Percentiles rank a stretch among this genome's conserved stretches.
Evolutionary conservation across 306 rosid genomes (phyloP).

Genomic region (Corylus heterophylla): DNA sequence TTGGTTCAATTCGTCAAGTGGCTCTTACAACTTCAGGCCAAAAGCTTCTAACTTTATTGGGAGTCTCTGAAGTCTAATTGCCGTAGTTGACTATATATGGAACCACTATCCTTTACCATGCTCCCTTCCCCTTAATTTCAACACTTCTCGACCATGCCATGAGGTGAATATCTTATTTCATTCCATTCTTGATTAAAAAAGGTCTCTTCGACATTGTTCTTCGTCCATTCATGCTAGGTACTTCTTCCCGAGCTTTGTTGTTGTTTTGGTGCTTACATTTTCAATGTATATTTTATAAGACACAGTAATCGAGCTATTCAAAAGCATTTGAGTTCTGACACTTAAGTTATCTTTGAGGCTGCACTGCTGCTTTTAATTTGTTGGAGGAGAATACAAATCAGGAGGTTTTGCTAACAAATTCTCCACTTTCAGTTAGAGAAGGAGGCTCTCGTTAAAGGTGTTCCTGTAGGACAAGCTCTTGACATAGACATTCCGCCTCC

Average conservation of each 20-base stretch:
- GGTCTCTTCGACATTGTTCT: constrained; percentile 21
- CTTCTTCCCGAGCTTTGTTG: background rate
- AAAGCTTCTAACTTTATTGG: constrained; percentile 15
- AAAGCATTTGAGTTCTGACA: constrained; percentile 24
- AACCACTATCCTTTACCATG: constrained; percentile 21
- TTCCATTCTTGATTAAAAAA: constrained; percentile 20
- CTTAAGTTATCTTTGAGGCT: constrained; percentile 1
- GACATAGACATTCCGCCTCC: constrained; percentile 98
- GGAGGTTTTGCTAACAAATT: constrained; percentile 18
- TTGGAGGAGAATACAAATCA: constrained; percentile 11
- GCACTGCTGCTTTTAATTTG: constrained; percentile 8
- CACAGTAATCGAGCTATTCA: constrained; percentile 14
- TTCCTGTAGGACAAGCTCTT: constrained; percentile 66
- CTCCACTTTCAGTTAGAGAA: constrained; percentile 78
- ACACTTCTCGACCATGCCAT: constrained; percentile 24
- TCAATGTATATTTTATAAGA: constrained; percentile 15
- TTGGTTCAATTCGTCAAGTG: constrained; percentile 7
- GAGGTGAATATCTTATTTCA: constrained; percentile 17
- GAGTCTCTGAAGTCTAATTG: constrained; percentile 18
- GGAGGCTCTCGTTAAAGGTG: constrained; percentile 77
- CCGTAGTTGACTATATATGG: constrained; percentile 13
- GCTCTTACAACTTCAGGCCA: constrained; percentile 20
- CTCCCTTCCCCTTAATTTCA: constrained; percentile 24
- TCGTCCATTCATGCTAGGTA: constrained; percentile 11
- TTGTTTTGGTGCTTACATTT: background rate